Percentiles rank a stretch among this genome's conserved stretches.
Evolutionary conservation across 148 eudicot genomes (phyloP).

Genomic region (Silene conica): DNA sequence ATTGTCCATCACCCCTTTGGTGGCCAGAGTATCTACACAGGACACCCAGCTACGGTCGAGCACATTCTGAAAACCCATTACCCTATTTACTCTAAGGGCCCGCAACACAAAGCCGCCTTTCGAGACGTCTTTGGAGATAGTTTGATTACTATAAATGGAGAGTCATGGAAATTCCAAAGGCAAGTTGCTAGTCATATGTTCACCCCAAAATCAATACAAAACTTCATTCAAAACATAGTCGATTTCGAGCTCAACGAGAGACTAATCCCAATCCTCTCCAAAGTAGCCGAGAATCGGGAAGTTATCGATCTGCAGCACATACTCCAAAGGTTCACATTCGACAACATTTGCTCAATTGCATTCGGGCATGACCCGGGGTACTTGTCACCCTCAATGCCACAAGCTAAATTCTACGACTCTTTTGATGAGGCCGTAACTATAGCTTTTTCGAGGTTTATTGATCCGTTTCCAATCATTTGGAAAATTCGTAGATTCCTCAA

Average conservation of each 20-base stretch:
- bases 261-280: conserved; percentile 27
- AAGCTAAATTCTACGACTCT: conserved; percentile 20
- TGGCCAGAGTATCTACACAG: background rate
- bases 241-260: conserved; percentile 31
- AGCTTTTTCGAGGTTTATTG: conserved; percentile 18
- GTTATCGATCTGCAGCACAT: conserved; percentile 16
- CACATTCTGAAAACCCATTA: conserved; percentile 16
- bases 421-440: conserved; percentile 31
- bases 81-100: conserved; percentile 29
- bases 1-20: background rate
- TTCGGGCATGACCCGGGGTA: conserved; percentile 39
- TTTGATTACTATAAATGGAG: conserved; percentile 34
- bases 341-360: conserved; percentile 28
- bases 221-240: conserved; percentile 34
- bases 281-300: background rate
- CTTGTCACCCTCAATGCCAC: conserved; percentile 27
- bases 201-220: conserved; percentile 31
- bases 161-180: conserved; percentile 45
- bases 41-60: conserved; percentile 14
- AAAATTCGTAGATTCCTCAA: conserved; percentile 25
- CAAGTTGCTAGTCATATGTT: conserved; percentile 35
- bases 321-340: conserved; percentile 21
- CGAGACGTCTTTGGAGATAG: conserved; percentile 38
- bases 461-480: conserved; percentile 28
- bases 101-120: background rate